Base-by-base conservation (phyloP, 2,329 filamentous ascomycete genomes). In the Sclerotinia sclerotiorum region DNA sequence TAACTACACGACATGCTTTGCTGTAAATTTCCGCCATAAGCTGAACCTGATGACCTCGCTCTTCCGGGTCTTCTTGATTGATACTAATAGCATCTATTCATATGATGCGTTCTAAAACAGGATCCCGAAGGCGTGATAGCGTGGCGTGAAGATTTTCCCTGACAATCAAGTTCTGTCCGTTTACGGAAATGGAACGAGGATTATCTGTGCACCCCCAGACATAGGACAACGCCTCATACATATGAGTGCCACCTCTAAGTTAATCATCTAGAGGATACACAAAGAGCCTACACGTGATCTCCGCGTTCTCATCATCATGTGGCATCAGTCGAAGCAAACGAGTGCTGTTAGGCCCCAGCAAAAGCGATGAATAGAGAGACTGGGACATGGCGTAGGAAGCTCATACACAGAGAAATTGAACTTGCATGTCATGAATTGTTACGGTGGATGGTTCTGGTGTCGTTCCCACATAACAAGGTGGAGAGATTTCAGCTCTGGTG, bases 251-350 rank as follows among this genome's bases (percentile, higher is more conserved):
- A 39, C 35, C 35, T 67, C 52, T 65, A 7, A 66, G 27, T 2
- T 55, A 56, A 35, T 69, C 64, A 35, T 73, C 58, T 60, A 73
- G 65, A 68, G 68, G 54, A 57, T 70, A 72, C 8, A 71, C 48
- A 35, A 69, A 68, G 39, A 68, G 49, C 19, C 19, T 19, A 27
- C 54, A 52, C 0, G 54, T 35, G n/a, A 63, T 54, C 44, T 11
- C 19, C 8, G 49, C 65, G n/a, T 35, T 57, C 52, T 42, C 24
- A 27, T 68, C 17, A 52, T 54, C 32, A 66, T 69, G 10, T 24
- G 68, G 68, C 7, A 69, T 6, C 21, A 69, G 44, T 32, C 65
- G 57, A 57, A 69, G 68, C 29, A 69, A 57, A 7, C 65, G 65
- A 57, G 68, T 64, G 19, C 7, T 65, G 32, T 68, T 46, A 21